A percentile compares a stretch with the other conserved stretches of the same genome.
Evolutionary conservation across 73 alveolate species (phyloP).

Genomic region (Tetrahymena elliotti): DNA sequence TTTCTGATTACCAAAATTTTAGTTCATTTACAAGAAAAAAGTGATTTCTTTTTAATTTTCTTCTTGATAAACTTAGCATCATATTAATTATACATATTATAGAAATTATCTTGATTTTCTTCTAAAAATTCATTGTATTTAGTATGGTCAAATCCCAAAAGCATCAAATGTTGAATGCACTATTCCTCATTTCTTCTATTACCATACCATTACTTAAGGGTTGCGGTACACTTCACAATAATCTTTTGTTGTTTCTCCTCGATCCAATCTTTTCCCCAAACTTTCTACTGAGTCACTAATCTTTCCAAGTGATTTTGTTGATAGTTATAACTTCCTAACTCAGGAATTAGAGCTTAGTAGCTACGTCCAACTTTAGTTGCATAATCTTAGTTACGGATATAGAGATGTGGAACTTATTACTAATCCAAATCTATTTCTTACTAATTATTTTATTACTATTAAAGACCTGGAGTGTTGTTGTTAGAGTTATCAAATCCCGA

Average conservation of each 20-base stretch:
- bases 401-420: neutral
- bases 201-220: neutral
- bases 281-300: neutral
- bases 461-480: neutral
- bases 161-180: neutral
- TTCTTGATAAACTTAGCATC: neutral
- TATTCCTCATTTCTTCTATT: neutral
- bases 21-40: neutral
- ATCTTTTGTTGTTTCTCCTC: neutral
- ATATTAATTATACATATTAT: neutral
- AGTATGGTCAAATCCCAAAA: neutral
- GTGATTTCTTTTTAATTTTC: neutral
- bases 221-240: neutral
- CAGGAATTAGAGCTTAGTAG: neutral
- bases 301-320: neutral
- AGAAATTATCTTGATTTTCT: neutral
- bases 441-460: neutral
- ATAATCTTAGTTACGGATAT: neutral
- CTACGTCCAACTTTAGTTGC: neutral
- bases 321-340: neutral
- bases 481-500: neutral
- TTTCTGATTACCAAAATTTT: neutral
- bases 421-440: neutral
- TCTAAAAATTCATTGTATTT: neutral
- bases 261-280: neutral